These are phyloP conservation scores for Pharnaceum exiguum DNA, from an alignment of 148 eudicot species.

Conservation along the genomic window DNA sequence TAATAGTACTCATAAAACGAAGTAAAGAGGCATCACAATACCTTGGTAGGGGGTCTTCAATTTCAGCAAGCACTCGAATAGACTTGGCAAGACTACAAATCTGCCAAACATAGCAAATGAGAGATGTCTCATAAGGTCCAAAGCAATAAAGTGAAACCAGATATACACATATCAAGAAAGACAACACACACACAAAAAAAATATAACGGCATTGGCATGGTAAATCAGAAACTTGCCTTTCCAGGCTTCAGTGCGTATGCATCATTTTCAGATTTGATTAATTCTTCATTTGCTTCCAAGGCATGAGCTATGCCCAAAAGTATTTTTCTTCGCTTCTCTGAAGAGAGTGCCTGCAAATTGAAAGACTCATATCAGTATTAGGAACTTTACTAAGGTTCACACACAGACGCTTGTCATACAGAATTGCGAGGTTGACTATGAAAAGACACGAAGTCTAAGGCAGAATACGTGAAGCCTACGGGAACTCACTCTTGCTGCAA, in stretches of 20 bases:
- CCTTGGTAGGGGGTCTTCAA: slow-evolving; percentile 99
- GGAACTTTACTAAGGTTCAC: not conserved
- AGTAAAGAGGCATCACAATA: slow-evolving; percentile 12
- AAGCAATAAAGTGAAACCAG: not conserved
- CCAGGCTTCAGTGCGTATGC: slow-evolving; percentile 84
- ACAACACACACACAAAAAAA: not conserved
- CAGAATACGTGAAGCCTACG: slow-evolving; percentile 74
- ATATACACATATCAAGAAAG: not conserved
- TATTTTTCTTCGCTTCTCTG: slow-evolving; percentile 68
- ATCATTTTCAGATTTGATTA: slow-evolving; percentile 62
- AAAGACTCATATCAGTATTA: not conserved
- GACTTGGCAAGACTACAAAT: slow-evolving; percentile 77
- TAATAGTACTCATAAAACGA: too few relatives aligned
- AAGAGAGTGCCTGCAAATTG: slow-evolving; percentile 54
- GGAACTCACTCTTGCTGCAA: slow-evolving; percentile 86
- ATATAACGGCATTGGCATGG: slow-evolving; percentile 1
- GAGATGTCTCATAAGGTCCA: not conserved
- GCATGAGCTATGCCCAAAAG: slow-evolving; percentile 82
- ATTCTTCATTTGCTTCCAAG: slow-evolving; percentile 59
- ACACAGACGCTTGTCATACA: not conserved
- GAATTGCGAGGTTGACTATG: not conserved
- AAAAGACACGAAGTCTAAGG: not conserved
- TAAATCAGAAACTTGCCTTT: slow-evolving; percentile 49
- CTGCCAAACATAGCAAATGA: slow-evolving; percentile 27
- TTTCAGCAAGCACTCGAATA: slow-evolving; percentile 81